Percentiles rank a stretch among this genome's conserved stretches.
Evolutionary conservation across 768 basidiomycete genomes (phyloP).

Genomic region (Cantharellus cinnabarinus): DNA sequence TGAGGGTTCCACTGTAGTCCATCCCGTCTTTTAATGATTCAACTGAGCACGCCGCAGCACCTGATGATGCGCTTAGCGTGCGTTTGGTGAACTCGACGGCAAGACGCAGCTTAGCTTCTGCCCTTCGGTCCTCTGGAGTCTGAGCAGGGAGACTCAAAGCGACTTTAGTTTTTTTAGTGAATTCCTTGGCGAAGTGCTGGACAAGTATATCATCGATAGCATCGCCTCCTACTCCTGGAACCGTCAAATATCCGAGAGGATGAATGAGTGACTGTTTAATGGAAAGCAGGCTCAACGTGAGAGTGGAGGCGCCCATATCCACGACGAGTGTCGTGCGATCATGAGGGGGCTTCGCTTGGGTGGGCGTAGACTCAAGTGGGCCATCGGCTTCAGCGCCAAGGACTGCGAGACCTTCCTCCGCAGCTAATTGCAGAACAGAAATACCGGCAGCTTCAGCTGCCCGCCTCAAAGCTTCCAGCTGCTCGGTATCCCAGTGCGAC

Average conservation of each 20-base stretch:
- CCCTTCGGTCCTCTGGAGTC: constrained; percentile 47
- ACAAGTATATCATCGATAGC: constrained; percentile 66
- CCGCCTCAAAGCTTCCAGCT: constrained; percentile 46
- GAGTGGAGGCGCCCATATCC: constrained; percentile 60
- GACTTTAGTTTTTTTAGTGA: constrained; percentile 86
- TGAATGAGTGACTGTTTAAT: constrained; percentile 52
- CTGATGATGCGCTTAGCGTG: constrained; percentile 67
- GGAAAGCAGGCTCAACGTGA: constrained; percentile 47
- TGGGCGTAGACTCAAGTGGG: not conserved
- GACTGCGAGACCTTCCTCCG: constrained; percentile 64
- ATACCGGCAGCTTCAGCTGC: constrained; percentile 70
- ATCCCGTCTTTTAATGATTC: constrained; percentile 87
- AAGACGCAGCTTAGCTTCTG: constrained; percentile 81
- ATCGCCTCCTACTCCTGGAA: constrained; percentile 36
- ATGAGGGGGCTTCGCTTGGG: constrained; percentile 4
- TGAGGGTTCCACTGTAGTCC: constrained; percentile 63
- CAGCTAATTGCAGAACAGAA: constrained; percentile 64
- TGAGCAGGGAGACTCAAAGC: constrained; percentile 43
- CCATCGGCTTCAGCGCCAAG: constrained; percentile 18
- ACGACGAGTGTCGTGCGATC: constrained; percentile 69
- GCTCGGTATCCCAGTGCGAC: constrained; percentile 44
- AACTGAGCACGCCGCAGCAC: constrained; percentile 78
- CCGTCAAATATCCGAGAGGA: constrained; percentile 26
- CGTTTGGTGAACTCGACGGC: constrained; percentile 91
- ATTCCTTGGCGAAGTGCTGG: constrained; percentile 85